phyloP scores from a whole-genome alignment of 73 alveolate species.

The Paramecium octaurelia region DNA sequence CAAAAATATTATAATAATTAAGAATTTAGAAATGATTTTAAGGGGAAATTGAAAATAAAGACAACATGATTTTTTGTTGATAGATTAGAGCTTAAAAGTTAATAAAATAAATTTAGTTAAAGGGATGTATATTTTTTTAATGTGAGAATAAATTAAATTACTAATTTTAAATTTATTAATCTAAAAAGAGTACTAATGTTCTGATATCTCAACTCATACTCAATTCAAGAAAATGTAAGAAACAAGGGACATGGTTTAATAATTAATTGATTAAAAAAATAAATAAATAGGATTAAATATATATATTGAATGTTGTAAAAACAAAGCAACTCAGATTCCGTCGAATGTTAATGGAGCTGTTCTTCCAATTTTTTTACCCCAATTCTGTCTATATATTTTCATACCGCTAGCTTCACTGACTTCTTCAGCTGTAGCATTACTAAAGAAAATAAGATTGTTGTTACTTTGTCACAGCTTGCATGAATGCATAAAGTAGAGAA shows the following conservation, averaged over 20 bases:
- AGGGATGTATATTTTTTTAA: no score
- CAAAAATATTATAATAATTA: not conserved
- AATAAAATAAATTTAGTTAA: no score
- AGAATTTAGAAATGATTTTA: not conserved
- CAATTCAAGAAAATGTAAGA: no score
- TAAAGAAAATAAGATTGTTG: not conserved
- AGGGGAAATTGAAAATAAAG: not conserved
- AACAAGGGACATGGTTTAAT: no score
- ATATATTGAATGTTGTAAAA: not conserved
- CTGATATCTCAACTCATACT: no score
- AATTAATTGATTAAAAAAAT: no score
- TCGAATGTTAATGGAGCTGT: not conserved
- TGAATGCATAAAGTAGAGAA: slow-evolving; percentile 70
- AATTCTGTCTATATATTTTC: slow-evolving; percentile 63
- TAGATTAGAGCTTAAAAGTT: no score
- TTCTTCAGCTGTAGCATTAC: slow-evolving; percentile 59
- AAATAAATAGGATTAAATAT: no score
- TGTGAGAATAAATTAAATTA: no score
- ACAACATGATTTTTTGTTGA: no score
- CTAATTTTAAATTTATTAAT: no score
- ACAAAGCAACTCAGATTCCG: slow-evolving; percentile 8
- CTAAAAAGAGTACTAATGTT: no score
- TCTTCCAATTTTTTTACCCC: slow-evolving; percentile 49
- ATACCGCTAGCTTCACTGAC: slow-evolving; percentile 65
- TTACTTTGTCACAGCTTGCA: slow-evolving; percentile 63